Evolutionary conservation across 1,284 basidiomycete genomes (phyloP).

Genomic region (Marasmius sp.): DNA sequence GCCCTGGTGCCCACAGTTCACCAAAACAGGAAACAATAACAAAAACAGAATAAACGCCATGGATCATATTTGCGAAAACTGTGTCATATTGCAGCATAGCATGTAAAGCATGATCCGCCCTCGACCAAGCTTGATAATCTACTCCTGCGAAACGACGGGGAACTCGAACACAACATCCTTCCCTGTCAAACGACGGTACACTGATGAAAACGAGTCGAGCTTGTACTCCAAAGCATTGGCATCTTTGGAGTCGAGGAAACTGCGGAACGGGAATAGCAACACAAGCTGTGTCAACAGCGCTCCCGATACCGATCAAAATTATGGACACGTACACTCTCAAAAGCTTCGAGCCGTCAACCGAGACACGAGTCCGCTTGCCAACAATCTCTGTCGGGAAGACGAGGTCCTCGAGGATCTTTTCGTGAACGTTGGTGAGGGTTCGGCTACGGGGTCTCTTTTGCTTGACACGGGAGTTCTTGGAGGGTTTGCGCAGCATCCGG

Average conservation of each 20-base stretch:
- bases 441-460: slow-evolving; percentile 98
- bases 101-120: slow-evolving; percentile 10
- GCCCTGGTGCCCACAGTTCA: neutral
- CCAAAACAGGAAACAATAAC: slow-evolving; percentile 3
- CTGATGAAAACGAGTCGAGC: slow-evolving; percentile 93
- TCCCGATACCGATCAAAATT: too few species aligned
- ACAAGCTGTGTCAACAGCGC: too few species aligned
- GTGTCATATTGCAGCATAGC: slow-evolving; percentile 16
- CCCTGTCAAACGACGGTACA: slow-evolving; percentile 92
- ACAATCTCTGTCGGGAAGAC: slow-evolving; percentile 99
- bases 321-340: slow-evolving; percentile 83
- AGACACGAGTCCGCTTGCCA: slow-evolving; percentile 94
- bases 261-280: slow-evolving; percentile 29
- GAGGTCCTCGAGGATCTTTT: slow-evolving; percentile 97
- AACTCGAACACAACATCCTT: slow-evolving; percentile 94
- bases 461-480: slow-evolving; percentile 87
- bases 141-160: slow-evolving; percentile 70
- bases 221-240: slow-evolving; percentile 99
- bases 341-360: slow-evolving; percentile 88
- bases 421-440: slow-evolving; percentile 97
- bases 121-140: slow-evolving; percentile 29
- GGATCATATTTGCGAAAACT: slow-evolving; percentile 12
- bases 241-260: slow-evolving; percentile 98
- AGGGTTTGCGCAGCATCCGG: slow-evolving; percentile 97
- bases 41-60: slow-evolving; percentile 11